Evolutionary conservation across 495 filamentous ascomycete species (phyloP).

Genomic region (Parathielavia hyrcaniae): DNA sequence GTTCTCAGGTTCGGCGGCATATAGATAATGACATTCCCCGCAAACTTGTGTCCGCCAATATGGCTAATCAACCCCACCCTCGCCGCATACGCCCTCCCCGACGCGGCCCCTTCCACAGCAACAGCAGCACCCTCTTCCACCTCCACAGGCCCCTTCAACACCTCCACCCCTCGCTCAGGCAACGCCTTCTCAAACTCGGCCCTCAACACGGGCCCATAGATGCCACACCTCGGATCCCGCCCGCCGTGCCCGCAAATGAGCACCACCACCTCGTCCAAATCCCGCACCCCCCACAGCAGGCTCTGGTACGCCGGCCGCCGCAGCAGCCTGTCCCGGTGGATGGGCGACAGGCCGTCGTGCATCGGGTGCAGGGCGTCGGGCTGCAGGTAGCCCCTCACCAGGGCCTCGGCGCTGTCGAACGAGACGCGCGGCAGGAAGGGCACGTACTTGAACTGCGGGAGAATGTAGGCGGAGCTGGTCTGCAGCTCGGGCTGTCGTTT

Average conservation of each 20-base stretch:
- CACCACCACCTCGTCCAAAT: slow-evolving; percentile 62
- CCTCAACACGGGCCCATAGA: slow-evolving; percentile 66
- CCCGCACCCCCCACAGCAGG: slow-evolving; percentile 44
- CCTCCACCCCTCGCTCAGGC: slow-evolving; percentile 31
- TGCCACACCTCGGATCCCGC: slow-evolving; percentile 73
- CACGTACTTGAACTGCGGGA: slow-evolving; percentile 74
- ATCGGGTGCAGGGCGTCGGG: slow-evolving; percentile 54
- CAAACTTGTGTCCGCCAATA: slow-evolving; percentile 87
- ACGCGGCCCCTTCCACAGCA: slow-evolving; percentile 18
- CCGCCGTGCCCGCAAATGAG: slow-evolving; percentile 80
- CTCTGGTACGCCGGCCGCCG: slow-evolving; percentile 39
- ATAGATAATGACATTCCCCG: slow-evolving; percentile 90
- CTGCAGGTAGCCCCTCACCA: slow-evolving; percentile 53
- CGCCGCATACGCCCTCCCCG: slow-evolving; percentile 29
- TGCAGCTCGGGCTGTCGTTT: slow-evolving; percentile 35
- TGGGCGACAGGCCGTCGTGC: slow-evolving; percentile 50
- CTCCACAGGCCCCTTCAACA: slow-evolving; percentile 35
- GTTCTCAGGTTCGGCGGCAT: slow-evolving; percentile 54
- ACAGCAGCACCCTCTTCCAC: slow-evolving; percentile 22
- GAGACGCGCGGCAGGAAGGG: slow-evolving; percentile 56
- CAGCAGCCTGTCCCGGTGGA: slow-evolving; percentile 40
- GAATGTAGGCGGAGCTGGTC: slow-evolving; percentile 59
- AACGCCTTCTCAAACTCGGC: slow-evolving; percentile 56
- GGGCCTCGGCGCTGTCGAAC: slow-evolving; percentile 44
- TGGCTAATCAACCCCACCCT: slow-evolving; percentile 76